Percentiles rank a stretch among this genome's conserved stretches.
Evolutionary conservation across 805 yeast genomes (phyloP).

Genomic region (Candida krabiensis): DNA sequence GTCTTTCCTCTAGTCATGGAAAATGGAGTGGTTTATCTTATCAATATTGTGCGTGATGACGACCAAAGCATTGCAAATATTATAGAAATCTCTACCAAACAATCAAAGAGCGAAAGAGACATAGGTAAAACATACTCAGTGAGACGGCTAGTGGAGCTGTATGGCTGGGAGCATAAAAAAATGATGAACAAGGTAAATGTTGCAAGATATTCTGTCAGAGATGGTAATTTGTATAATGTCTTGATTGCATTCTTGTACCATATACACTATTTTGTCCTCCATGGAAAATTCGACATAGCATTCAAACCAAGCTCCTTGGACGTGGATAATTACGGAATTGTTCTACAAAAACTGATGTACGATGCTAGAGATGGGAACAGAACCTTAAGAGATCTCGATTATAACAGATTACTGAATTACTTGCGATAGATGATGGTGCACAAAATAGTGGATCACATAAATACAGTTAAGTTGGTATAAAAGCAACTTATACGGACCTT

Average conservation of each 20-base stretch:
- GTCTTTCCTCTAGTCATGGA: conserved; percentile 33
- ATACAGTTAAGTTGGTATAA: no score
- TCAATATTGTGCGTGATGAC: conserved; percentile 26
- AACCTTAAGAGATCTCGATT: conserved; percentile 14
- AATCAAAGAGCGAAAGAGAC: conserved; percentile 25
- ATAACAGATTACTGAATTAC: conserved; percentile 10
- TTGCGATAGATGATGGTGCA: no score
- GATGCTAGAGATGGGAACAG: conserved; percentile 18
- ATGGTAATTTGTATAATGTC: conserved; percentile 25
- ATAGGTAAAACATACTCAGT: conserved; percentile 28
- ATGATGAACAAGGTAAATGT: conserved; percentile 25
- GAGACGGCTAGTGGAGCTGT: conserved; percentile 31
- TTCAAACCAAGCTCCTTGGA: conserved; percentile 20
- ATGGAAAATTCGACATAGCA: conserved; percentile 22
- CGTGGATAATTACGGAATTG: conserved; percentile 27
- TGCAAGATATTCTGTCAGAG: conserved; percentile 20
- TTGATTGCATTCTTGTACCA: conserved; percentile 27
- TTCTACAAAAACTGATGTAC: conserved; percentile 31
- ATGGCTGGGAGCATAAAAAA: conserved; percentile 29
- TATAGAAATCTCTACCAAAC: conserved; percentile 27
- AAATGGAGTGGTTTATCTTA: conserved; percentile 28
- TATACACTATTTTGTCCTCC: conserved; percentile 28
- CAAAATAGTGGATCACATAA: no score
- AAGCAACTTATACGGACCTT: no score
- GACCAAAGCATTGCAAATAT: conserved; percentile 20